phyloP scores from a whole-genome alignment of 106 monocot species.

The Phalaenopsis equestris region DNA sequence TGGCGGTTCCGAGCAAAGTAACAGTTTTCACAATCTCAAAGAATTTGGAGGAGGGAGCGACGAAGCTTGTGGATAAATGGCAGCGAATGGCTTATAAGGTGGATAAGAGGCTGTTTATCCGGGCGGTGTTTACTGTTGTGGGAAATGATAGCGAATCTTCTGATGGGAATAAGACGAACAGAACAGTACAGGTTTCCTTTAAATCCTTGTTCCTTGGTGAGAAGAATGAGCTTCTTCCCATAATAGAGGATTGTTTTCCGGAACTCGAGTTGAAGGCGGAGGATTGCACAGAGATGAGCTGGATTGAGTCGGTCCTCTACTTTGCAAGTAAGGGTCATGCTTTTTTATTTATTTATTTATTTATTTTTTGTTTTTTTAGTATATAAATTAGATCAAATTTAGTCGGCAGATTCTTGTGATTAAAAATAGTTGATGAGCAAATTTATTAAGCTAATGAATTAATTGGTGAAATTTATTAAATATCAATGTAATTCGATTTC shows the following conservation, averaged over 20 bases:
- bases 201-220: slow-evolving; percentile 24
- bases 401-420: too few relatives aligned
- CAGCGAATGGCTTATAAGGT: neutral
- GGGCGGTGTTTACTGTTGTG: neutral
- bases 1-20: slow-evolving; percentile 21
- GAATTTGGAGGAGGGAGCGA: neutral
- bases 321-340: neutral
- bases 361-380: too few relatives aligned
- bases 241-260: slow-evolving; percentile 24
- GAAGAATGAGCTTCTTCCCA: slow-evolving; percentile 5
- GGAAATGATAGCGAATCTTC: too few relatives aligned
- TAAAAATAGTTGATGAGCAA: too few relatives aligned
- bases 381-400: too few relatives aligned
- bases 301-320: slow-evolving; percentile 26
- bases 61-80: neutral
- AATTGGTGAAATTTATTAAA: too few relatives aligned
- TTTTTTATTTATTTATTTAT: too few relatives aligned
- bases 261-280: slow-evolving; percentile 17
- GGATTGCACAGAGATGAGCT: slow-evolving; percentile 34
- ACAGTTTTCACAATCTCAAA: neutral
- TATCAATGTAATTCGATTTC: too few relatives aligned
- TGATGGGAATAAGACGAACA: neutral
- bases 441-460: too few relatives aligned
- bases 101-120: neutral
- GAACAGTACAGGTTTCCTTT: slow-evolving; percentile 15